Percentiles rank a stretch among this genome's conserved stretches.
These are phyloP conservation scores for Lablab purpureus DNA, from an alignment of 306 rosid species.

Conservation along the genomic window DNA sequence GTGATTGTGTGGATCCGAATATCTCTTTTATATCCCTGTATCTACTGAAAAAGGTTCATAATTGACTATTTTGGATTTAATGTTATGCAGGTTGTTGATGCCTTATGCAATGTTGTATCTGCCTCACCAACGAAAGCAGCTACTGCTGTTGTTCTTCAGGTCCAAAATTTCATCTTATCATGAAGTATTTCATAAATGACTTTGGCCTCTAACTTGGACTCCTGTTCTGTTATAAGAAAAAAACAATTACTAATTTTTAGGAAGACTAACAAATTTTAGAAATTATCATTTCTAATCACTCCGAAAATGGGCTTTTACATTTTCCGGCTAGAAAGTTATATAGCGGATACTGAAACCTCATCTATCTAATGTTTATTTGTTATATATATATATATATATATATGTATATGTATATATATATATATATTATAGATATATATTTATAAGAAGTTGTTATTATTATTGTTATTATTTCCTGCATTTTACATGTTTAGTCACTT, in stretches of 20 bases:
- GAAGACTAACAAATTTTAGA: not conserved
- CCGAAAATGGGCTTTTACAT: constrained; percentile 6
- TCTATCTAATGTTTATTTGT: constrained; percentile 27
- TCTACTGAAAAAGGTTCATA: constrained; percentile 14
- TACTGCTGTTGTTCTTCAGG: constrained; percentile 97
- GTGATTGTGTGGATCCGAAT: constrained; percentile 3
- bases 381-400: constrained; percentile 17
- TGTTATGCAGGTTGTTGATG: constrained; percentile 84
- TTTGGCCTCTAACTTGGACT: constrained; percentile 29
- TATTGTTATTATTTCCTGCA: constrained; percentile 12
- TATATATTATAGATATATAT: no score
- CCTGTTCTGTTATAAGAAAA: constrained; percentile 23
- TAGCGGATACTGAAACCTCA: constrained; percentile 40
- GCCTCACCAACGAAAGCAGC: constrained; percentile 93
- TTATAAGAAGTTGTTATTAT: no score
- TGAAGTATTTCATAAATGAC: constrained; percentile 33
- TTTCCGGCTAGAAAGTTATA: constrained; percentile 10
- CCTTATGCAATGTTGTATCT: constrained; percentile 93
- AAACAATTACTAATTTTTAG: constrained; percentile 14
- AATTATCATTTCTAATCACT: constrained; percentile 19
- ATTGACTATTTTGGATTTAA: constrained; percentile 38
- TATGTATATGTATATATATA: no score
- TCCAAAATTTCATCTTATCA: constrained; percentile 51
- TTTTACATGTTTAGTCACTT: constrained; percentile 52
- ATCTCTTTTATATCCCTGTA: constrained; percentile 12